These are phyloP conservation scores for Dacryopinax primogenitus DNA, from an alignment of 768 basidiomycete species.

Conservation along the genomic window DNA sequence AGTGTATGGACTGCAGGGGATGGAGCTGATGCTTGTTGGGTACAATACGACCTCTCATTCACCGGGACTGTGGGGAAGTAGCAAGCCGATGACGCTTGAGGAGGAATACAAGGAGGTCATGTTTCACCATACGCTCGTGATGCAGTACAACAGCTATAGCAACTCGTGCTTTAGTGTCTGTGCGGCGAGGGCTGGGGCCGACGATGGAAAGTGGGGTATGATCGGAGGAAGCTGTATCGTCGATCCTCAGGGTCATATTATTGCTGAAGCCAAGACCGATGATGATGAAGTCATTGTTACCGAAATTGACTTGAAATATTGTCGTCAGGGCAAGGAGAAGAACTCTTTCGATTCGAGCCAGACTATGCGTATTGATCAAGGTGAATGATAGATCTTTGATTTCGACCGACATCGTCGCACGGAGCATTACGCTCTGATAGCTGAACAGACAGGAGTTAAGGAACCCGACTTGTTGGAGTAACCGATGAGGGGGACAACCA, in stretches of 20 bases:
- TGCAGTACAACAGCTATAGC: slow-evolving; percentile 25
- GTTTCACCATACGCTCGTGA: slow-evolving; percentile 28
- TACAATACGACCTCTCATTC: slow-evolving; percentile 27
- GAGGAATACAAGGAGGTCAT: slow-evolving; percentile 24
- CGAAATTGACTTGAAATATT: slow-evolving; percentile 33
- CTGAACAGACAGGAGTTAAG: slow-evolving; percentile 20
- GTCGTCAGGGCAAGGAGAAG: slow-evolving; percentile 25
- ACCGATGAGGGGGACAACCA: neutral
- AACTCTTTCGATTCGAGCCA: neutral
- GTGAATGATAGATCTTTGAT: slow-evolving; percentile 20
- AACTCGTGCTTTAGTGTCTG: slow-evolving; percentile 27
- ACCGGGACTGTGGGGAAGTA: slow-evolving; percentile 26
- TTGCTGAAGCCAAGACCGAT: slow-evolving; percentile 28
- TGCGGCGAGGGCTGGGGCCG: slow-evolving; percentile 21
- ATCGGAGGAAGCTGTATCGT: slow-evolving; percentile 25
- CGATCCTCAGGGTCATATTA: slow-evolving; percentile 25
- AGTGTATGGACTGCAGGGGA: slow-evolving; percentile 32
- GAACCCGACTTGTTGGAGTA: slow-evolving; percentile 14
- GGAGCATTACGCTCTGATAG: slow-evolving; percentile 23
- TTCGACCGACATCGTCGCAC: slow-evolving; percentile 23
- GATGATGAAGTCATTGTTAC: slow-evolving; percentile 33
- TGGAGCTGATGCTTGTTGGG: slow-evolving; percentile 28
- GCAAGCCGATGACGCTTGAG: slow-evolving; percentile 33
- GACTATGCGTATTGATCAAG: neutral
- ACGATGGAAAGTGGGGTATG: slow-evolving; percentile 24